phyloP scores from a whole-genome alignment of 2,329 filamentous ascomycete species.

The Pseudogymnoascus sp. region DNA sequence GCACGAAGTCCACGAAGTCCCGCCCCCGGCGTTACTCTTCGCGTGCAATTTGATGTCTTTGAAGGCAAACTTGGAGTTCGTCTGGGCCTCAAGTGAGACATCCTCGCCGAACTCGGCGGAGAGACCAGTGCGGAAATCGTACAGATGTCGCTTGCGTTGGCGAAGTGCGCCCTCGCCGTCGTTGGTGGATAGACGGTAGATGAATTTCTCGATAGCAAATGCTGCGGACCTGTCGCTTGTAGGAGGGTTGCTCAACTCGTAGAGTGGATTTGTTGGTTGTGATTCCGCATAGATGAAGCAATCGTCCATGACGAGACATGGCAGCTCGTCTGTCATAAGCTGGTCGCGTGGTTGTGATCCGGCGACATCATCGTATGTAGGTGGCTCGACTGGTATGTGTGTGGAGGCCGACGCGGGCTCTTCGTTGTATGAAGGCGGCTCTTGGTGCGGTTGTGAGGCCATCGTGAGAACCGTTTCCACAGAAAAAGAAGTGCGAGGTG shows the following conservation, averaged over 20 bases:
- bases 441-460: neutral
- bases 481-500: neutral
- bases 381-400: neutral
- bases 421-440: neutral
- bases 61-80: constrained; percentile 3
- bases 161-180: constrained; percentile 7
- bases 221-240: constrained; percentile 2
- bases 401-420: neutral
- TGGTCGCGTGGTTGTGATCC: neutral
- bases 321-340: neutral
- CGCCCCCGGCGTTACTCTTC: neutral
- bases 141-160: neutral
- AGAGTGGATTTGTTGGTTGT: constrained; percentile 5
- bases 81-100: neutral
- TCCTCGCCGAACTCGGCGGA: neutral
- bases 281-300: neutral
- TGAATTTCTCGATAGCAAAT: constrained; percentile 8
- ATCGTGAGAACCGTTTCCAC: neutral
- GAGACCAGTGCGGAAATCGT: neutral
- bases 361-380: neutral
- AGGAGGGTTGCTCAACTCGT: constrained; percentile 6
- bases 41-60: neutral
- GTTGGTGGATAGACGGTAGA: constrained; percentile 5
- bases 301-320: neutral
- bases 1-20: neutral